Base-by-base conservation (phyloP, 2,329 filamentous ascomycete species). In the Colletotrichum acutatum region DNA sequence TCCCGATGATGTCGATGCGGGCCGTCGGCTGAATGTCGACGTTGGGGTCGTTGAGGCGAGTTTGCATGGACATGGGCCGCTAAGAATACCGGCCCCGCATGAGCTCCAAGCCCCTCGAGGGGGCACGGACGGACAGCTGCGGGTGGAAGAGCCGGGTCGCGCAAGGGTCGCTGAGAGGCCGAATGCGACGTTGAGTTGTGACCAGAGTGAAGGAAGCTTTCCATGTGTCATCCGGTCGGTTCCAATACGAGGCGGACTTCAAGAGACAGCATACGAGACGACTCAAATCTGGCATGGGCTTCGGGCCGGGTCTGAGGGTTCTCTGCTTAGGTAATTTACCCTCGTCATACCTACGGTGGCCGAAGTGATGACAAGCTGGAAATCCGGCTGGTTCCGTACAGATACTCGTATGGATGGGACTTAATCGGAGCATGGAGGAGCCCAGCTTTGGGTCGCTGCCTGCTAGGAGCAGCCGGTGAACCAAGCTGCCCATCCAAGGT, bases 11-110 rank as follows among this genome's bases (percentile, higher is more conserved):
- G 49, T 66, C 61, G 60, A 49, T 28, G 52, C 53, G 16, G 46
- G 46, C 28, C 65, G 54, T 28, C 14, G 22, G 54, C 32, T 30
- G 57, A 57, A 49, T n/a, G 56, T 57, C 53, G 37, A 66, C 22
- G 46, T 28, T 37, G 14, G 42, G 19, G 32, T 42, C 16, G 37
- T 32, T 30, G 11, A 63, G 37, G 60, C 26, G 52, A 42, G 54
- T 57, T 46, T 46, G 34, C 71, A 73, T 37, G 71, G 71, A 66
- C 67, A 73, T 66, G 71, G 71, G 66, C 68, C 62, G 54, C 54
- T 61, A 61, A 26, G 37, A 46, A 37, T 56, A 26, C 61, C 66
- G 56, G 61, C 71, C 71, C 66, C 71, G 71, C 71, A 73, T 61
- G 61, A 73, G 71, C 71, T 73, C 30, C 54, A 70, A 54, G 42